A percentile compares a stretch with the other conserved stretches of the same genome.
These are phyloP conservation scores for Sporisorium iseilematis-ciliati DNA, from an alignment of 1,284 basidiomycete species.

Conservation along the genomic window DNA sequence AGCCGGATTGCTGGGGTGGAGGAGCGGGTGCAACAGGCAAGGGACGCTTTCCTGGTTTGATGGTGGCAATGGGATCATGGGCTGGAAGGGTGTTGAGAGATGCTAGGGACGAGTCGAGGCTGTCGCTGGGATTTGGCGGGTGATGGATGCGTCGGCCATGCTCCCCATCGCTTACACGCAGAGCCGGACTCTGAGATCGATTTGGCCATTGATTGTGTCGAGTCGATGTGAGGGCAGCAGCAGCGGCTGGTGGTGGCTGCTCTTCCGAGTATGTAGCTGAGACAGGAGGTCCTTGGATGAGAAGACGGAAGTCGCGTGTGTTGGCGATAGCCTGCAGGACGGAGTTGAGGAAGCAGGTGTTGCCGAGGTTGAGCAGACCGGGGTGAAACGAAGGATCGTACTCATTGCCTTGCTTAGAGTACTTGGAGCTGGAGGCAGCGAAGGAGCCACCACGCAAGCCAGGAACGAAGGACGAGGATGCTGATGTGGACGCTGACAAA, in stretches of 20 bases:
- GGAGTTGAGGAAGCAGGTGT: slow-evolving; percentile 93
- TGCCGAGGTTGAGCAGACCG: slow-evolving; percentile 85
- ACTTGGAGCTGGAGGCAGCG: slow-evolving; percentile 85
- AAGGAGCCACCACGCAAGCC: slow-evolving; percentile 77
- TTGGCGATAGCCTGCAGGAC: slow-evolving; percentile 81
- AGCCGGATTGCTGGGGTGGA: background rate
- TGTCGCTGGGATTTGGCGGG: slow-evolving; percentile 23
- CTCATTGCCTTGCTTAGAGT: slow-evolving; percentile 71
- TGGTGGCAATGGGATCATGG: slow-evolving; percentile 36
- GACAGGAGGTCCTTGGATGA: slow-evolving; percentile 71
- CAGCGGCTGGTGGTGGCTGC: slow-evolving; percentile 6
- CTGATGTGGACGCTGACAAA: slow-evolving; percentile 1
- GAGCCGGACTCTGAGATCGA: slow-evolving; percentile 51
- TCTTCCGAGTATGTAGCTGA: slow-evolving; percentile 10
- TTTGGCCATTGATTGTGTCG: slow-evolving; percentile 37
- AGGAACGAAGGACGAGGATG: slow-evolving; percentile 14
- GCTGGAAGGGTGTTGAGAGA: slow-evolving; percentile 30
- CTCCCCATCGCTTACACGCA: slow-evolving; percentile 51
- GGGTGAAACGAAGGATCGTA: slow-evolving; percentile 68
- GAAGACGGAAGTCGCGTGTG: slow-evolving; percentile 76
- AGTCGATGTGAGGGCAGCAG: slow-evolving; percentile 5
- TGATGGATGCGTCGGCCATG: slow-evolving; percentile 48
- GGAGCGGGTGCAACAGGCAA: slow-evolving; percentile 9
- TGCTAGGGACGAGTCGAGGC: slow-evolving; percentile 33
- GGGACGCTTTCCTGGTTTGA: slow-evolving; percentile 27